These are phyloP conservation scores for Exophiala oligosperma DNA, from an alignment of 2,329 filamentous ascomycete genomes.

Conservation along the genomic window DNA sequence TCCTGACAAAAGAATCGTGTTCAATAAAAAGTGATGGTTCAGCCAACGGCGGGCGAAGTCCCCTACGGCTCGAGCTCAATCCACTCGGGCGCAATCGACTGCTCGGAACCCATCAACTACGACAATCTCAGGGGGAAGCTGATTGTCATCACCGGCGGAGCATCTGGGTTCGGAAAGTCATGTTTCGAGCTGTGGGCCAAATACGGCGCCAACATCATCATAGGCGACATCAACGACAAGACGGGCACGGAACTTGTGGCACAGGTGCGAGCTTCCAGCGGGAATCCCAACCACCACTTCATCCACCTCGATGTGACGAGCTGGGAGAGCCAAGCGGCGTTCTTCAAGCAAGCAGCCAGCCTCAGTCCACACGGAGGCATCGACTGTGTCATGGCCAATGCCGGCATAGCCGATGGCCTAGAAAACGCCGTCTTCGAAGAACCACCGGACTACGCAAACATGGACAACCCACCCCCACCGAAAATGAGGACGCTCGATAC, in stretches of 20 bases:
- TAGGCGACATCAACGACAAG: slow-evolving; percentile 62
- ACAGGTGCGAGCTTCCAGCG: slow-evolving; percentile 58
- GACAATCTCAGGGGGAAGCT: slow-evolving; percentile 45
- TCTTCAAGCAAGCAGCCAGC: slow-evolving; percentile 61
- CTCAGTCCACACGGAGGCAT: slow-evolving; percentile 57
- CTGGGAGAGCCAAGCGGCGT: slow-evolving; percentile 63
- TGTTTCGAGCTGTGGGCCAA: slow-evolving; percentile 57
- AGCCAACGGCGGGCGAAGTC: background rate
- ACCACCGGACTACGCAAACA: slow-evolving; percentile 34
- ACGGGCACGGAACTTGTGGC: slow-evolving; percentile 58
- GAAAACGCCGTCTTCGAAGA: slow-evolving; percentile 46
- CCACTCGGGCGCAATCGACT: slow-evolving; percentile 18
- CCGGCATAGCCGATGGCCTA: slow-evolving; percentile 56
- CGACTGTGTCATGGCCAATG: slow-evolving; percentile 66
- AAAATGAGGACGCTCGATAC: slow-evolving; percentile 58
- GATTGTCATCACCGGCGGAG: slow-evolving; percentile 65
- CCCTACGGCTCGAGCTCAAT: slow-evolving; percentile 14
- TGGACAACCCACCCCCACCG: slow-evolving; percentile 41
- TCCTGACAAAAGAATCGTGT: background rate
- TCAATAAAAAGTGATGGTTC: background rate
- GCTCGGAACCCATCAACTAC: slow-evolving; percentile 11
- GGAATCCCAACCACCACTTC: slow-evolving; percentile 61
- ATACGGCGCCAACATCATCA: slow-evolving; percentile 59
- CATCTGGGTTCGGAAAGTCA: slow-evolving; percentile 60
- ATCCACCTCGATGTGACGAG: slow-evolving; percentile 56